phyloP scores from a whole-genome alignment of 1,284 basidiomycete species.

The Trichosporon faecale region DNA sequence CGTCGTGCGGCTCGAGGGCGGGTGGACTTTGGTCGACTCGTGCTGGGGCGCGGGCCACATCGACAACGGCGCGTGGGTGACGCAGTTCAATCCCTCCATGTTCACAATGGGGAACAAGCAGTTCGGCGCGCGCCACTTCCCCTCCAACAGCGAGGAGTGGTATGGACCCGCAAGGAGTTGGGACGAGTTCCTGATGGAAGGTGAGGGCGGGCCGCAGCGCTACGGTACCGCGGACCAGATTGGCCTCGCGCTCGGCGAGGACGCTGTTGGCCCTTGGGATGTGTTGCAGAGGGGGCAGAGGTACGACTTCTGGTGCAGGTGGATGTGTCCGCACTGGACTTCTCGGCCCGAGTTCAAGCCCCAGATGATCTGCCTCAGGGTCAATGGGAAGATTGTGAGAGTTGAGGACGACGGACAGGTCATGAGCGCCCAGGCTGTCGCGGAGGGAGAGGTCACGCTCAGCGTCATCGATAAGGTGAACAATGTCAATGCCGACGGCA shows the following conservation, averaged over 20 bases:
- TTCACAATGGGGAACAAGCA: slow-evolving; percentile 16
- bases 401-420: background rate
- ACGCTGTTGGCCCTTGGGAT: background rate
- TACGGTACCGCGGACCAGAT: background rate
- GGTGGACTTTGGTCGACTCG: slow-evolving; percentile 24
- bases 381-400: background rate
- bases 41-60: slow-evolving; percentile 24
- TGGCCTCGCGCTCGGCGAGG: slow-evolving; percentile 4
- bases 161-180: slow-evolving; percentile 8
- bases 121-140: slow-evolving; percentile 20
- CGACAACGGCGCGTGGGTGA: background rate
- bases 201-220: slow-evolving; percentile 4
- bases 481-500: background rate
- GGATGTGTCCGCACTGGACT: slow-evolving; percentile 19
- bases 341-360: background rate
- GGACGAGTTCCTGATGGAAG: slow-evolving; percentile 15
- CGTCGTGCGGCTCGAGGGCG: slow-evolving; percentile 18
- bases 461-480: slow-evolving; percentile 8
- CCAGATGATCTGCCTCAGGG: slow-evolving; percentile 1
- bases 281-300: background rate
- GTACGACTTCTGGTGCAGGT: slow-evolving; percentile 11
- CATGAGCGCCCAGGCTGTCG: background rate
- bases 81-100: slow-evolving; percentile 6
- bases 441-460: slow-evolving; percentile 8
- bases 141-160: background rate